phyloP scores from a whole-genome alignment of 176 grass and related monocot species.

The Musa beccarii region DNA sequence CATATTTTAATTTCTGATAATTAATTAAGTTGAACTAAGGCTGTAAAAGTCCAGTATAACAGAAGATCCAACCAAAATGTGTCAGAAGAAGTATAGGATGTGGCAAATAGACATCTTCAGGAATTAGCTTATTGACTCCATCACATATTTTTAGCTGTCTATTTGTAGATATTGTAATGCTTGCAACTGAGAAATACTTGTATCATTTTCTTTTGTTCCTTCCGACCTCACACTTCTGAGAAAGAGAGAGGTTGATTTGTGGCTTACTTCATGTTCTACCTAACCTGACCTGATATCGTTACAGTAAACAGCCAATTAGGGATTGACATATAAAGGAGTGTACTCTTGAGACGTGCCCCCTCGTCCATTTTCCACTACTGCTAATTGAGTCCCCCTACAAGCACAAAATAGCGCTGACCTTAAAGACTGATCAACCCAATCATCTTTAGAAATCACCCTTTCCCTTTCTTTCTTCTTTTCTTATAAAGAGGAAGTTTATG shows the following conservation, averaged over 20 bases:
- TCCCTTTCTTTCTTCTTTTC: not conserved
- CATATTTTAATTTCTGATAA: no score
- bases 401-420: not conserved
- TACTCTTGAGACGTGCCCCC: no score
- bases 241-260: no score
- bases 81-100: not conserved
- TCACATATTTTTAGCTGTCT: no score
- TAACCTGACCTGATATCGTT: no score
- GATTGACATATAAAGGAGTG: no score
- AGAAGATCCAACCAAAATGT: not conserved
- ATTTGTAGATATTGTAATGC: not conserved
- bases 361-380: no score
- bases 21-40: no score
- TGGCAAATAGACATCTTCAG: not conserved
- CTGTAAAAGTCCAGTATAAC: not conserved
- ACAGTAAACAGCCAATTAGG: no score
- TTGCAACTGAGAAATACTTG: not conserved
- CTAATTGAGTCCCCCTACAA: no score
- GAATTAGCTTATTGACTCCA: no score
- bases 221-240: not conserved
- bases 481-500: not conserved
- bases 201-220: not conserved
- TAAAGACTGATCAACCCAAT: not conserved
- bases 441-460: not conserved
- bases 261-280: no score